Conservation (phyloP, 306 rosid species). For the Cyamopsis tetragonoloba region DNA sequence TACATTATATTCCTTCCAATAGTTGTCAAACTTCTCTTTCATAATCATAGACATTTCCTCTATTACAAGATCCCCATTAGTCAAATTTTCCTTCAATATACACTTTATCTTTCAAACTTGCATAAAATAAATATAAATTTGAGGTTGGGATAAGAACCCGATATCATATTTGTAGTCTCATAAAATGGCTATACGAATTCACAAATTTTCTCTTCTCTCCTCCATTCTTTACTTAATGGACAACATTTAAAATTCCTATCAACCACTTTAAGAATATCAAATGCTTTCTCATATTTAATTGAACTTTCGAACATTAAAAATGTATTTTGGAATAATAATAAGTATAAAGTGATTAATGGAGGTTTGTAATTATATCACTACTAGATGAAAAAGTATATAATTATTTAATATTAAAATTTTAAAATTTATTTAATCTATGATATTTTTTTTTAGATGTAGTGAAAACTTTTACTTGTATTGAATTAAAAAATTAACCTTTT, state of each 20-base stretch:
- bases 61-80: not conserved
- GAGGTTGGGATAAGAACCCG: not conserved
- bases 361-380: no score
- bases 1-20: not conserved
- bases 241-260: not conserved
- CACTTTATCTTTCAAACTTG: not conserved
- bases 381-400: no score
- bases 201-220: not conserved
- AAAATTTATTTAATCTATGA: no score
- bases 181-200: not conserved
- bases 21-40: not conserved
- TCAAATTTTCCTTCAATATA: not conserved
- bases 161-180: not conserved
- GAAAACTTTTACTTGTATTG: no score
- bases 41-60: not conserved
- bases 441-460: no score
- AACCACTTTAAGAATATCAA: not conserved
- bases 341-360: no score
- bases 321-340: no score
- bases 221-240: not conserved
- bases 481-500: no score
- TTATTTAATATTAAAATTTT: no score
- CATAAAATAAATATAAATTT: not conserved
- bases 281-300: not conserved
- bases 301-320: no score